Percentiles rank a stretch among this genome's conserved stretches.
Evolutionary conservation across 1,139 yeast species (phyloP).

Genomic region (Williopsis jadinii): DNA sequence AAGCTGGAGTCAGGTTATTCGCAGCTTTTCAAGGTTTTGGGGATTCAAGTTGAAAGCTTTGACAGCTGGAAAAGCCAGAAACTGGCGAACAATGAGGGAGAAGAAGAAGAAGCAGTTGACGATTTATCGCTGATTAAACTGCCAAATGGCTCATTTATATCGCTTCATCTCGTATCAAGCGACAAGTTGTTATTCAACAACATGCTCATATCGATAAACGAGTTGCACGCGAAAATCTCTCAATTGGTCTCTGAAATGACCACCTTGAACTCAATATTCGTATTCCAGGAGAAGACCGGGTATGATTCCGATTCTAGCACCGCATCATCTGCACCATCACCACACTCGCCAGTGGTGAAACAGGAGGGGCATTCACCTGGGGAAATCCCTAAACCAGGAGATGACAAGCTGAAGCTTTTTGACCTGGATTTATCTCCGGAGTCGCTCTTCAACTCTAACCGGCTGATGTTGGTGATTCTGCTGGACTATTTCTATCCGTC

Average conservation of each 20-base stretch:
- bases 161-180: slow-evolving; percentile 9
- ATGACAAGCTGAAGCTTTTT: slow-evolving; percentile 1
- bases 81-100: neutral
- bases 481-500: slow-evolving; percentile 16
- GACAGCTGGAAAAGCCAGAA: slow-evolving; percentile 13
- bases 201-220: slow-evolving; percentile 9
- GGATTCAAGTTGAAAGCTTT: slow-evolving; percentile 12
- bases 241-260: slow-evolving; percentile 6
- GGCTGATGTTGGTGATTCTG: slow-evolving; percentile 13
- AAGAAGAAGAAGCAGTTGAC: slow-evolving; percentile 1
- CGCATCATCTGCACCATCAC: slow-evolving; percentile 9
- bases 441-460: slow-evolving; percentile 13
- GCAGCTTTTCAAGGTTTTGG: slow-evolving; percentile 8
- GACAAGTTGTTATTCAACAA: slow-evolving; percentile 12
- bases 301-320: slow-evolving; percentile 6
- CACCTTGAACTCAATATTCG: slow-evolving; percentile 2
- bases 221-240: slow-evolving; percentile 11
- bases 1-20: slow-evolving; percentile 10
- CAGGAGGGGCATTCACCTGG: neutral
- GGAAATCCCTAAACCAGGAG: neutral
- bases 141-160: slow-evolving; percentile 17
- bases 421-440: slow-evolving; percentile 12
- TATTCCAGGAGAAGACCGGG: slow-evolving; percentile 7
- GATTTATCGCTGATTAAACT: slow-evolving; percentile 16
- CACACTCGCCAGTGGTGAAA: slow-evolving; percentile 4